A percentile compares a stretch with the other conserved stretches of the same genome.
These are phyloP conservation scores for Boletus bicolor DNA, from an alignment of 768 basidiomycete species.

Conservation along the genomic window DNA sequence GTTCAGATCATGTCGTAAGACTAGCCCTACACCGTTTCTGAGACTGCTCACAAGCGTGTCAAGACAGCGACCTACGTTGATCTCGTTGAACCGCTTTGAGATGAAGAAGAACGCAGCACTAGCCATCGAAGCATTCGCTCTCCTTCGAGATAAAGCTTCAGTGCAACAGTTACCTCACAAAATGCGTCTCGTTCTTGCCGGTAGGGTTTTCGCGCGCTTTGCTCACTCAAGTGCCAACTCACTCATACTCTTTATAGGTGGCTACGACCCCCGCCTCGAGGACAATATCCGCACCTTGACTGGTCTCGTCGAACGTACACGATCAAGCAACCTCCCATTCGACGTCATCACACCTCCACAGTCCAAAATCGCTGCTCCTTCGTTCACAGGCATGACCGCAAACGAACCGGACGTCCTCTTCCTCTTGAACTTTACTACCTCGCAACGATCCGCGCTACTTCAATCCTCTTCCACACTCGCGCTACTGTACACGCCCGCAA, in stretches of 20 bases:
- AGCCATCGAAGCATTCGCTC: constrained; percentile 76
- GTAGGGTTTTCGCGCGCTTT: constrained; percentile 34
- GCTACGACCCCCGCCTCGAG: constrained; percentile 82
- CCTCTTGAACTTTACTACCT: constrained; percentile 86
- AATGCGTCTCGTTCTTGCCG: constrained; percentile 76
- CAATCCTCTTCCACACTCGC: constrained; percentile 61
- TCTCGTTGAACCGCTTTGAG: constrained; percentile 94
- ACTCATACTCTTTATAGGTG: constrained; percentile 48
- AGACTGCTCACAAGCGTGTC: constrained; percentile 32
- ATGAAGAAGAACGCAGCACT: constrained; percentile 88
- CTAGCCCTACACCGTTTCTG: not conserved
- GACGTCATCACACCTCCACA: constrained; percentile 49
- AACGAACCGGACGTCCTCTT: constrained; percentile 68
- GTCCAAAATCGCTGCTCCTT: constrained; percentile 39
- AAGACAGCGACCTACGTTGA: constrained; percentile 59
- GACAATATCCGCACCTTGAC: constrained; percentile 78
- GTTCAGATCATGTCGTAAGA: constrained; percentile 55
- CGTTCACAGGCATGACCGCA: constrained; percentile 35
- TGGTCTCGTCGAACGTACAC: constrained; percentile 57
- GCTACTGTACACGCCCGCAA: constrained; percentile 88
- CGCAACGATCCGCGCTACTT: constrained; percentile 81
- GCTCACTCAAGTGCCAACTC: not conserved
- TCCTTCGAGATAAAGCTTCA: constrained; percentile 37
- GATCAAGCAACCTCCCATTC: constrained; percentile 54
- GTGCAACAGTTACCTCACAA: constrained; percentile 24